phyloP scores from a whole-genome alignment of 495 filamentous ascomycete species.

The Tuber calosporum region DNA sequence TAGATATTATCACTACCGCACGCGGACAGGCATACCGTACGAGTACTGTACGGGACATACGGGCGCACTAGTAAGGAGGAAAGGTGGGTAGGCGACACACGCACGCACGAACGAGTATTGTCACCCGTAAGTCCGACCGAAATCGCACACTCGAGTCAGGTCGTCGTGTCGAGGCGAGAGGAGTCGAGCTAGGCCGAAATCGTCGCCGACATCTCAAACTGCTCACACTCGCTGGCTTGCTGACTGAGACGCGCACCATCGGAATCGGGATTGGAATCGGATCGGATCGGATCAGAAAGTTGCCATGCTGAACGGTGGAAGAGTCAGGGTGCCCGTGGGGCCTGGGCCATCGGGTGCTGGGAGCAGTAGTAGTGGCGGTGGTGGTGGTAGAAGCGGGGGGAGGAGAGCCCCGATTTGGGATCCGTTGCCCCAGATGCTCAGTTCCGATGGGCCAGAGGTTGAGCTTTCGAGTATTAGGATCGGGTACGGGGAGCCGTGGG shows the following conservation, averaged over 20 bases:
- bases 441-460: conserved; percentile 17
- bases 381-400: conserved; percentile 11
- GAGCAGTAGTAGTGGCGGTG: too few relatives aligned
- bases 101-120: neutral
- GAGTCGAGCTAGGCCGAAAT: neutral
- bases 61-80: neutral
- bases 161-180: too few relatives aligned
- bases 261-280: neutral
- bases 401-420: conserved; percentile 21
- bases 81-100: neutral
- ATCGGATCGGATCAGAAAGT: neutral
- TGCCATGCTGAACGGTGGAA: neutral
- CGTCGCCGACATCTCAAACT: neutral
- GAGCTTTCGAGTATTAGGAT: conserved; percentile 23
- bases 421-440: conserved; percentile 10
- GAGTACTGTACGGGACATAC: too few relatives aligned
- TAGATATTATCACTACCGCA: neutral
- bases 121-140: neutral
- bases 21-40: neutral
- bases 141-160: neutral
- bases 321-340: conserved; percentile 16
- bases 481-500: conserved; percentile 14
- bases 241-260: neutral
- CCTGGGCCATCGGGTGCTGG: conserved; percentile 10
- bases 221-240: neutral